Evolutionary conservation across 108 stramenopile species (phyloP), one percentile per base, ranked within the genome.

Genomic region (Cyclotella sp.): DNA sequence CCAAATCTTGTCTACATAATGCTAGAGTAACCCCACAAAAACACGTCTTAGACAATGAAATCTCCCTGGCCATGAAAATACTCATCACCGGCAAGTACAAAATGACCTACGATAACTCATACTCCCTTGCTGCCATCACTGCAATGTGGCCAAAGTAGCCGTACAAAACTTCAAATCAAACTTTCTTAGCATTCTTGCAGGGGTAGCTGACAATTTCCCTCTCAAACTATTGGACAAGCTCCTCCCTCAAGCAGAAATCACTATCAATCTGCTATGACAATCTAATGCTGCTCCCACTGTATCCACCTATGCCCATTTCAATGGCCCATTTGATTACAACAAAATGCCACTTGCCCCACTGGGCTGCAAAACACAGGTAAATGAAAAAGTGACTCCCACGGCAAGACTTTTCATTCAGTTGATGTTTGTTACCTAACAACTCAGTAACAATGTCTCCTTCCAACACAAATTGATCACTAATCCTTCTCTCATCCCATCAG

Each of bases 101-200:
- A 1, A 7, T 49, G 3, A 49, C 13, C 11, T 72, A 44, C 4
- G 59, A n/a, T n/a, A 34, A 72, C 22, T 59, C 2, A 26, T 60
- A 3, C 26, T 9, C 12, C 71, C 71, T 0, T 3, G 40, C 4
- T 5, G n/a, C 18, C 71, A 72, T 44, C 18, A 26, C 14, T 30
- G 53, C 24, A 73, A 73, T 30, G 53, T 57, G 2, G 57, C 70
- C 11, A 8, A 71, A 59, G 5, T 51, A 40, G 34, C 70, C 24
- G 82, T 85, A 13, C 72, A 43, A 9, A 85, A 79, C 26, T 85
- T 77, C 54, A 72, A 77, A 47, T 69, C 71, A 22, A 80, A 85
- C 42, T 82, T 85, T 55, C 66, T 85, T 41, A 67, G 81, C 10
- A 62, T 55, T 45, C 60, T 85, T 26, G 47, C 59, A 63, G 29